phyloP scores from a whole-genome alignment of 139 green algal genomes.

The Micractinium conductrix region DNA sequence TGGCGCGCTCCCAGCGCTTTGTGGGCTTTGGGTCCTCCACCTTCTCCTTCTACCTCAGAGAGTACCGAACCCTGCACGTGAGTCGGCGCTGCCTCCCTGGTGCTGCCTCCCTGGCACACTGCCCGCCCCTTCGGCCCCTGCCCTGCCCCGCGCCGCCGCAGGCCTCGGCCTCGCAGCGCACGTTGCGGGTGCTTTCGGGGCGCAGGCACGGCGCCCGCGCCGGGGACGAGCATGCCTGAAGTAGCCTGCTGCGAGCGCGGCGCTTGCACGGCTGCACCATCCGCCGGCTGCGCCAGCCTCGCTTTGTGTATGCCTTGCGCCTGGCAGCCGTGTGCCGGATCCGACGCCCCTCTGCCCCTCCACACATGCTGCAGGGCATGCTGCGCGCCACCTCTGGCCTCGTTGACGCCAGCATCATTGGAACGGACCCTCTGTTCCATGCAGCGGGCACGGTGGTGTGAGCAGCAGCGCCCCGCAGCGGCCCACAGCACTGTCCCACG shows the following conservation, averaged over 20 bases:
- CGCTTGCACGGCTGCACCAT: too few species aligned
- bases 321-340: background rate
- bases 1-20: slow-evolving; percentile 61
- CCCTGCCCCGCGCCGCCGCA: too few species aligned
- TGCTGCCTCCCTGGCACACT: too few species aligned
- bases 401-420: slow-evolving; percentile 68
- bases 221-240: too few species aligned
- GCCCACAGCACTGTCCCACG: too few species aligned
- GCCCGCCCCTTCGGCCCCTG: too few species aligned
- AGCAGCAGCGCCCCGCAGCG: background rate
- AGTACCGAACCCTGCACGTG: slow-evolving; percentile 55
- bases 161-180: too few species aligned
- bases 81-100: background rate
- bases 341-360: background rate
- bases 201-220: too few species aligned
- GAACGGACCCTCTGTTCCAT: slow-evolving; percentile 67
- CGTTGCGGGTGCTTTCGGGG: too few species aligned
- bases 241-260: too few species aligned
- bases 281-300: background rate
- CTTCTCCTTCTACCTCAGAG: slow-evolving; percentile 71
- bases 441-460: background rate
- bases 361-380: slow-evolving; percentile 43
- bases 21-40: slow-evolving; percentile 76
- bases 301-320: too few species aligned
- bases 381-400: slow-evolving; percentile 51